A percentile compares a stretch with the other conserved stretches of the same genome.
Conservation (phyloP, 441 rosid species). For the Croton laevigatus region DNA sequence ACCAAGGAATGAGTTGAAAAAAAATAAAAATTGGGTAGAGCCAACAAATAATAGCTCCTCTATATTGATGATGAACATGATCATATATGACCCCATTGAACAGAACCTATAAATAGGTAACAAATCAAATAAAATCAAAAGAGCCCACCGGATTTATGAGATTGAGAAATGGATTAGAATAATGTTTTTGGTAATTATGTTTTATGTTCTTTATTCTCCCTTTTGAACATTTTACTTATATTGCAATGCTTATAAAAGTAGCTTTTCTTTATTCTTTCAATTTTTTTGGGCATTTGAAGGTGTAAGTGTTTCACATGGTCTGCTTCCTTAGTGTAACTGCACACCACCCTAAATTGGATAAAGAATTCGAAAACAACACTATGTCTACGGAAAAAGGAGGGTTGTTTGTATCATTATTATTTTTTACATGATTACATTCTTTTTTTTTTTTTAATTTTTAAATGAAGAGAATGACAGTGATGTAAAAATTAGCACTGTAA, state of each 20-base stretch:
- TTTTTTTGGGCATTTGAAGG: constrained; percentile 9
- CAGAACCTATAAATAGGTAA: too few species aligned
- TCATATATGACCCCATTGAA: too few species aligned
- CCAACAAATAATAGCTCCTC: too few species aligned
- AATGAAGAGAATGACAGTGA: too few species aligned
- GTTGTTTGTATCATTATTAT: too few species aligned
- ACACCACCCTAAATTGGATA: neutral
- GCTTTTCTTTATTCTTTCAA: neutral
- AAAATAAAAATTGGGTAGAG: neutral
- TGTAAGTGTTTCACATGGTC: neutral
- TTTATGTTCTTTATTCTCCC: neutral
- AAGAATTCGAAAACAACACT: neutral
- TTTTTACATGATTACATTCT: too few species aligned
- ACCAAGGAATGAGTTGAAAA: too few species aligned
- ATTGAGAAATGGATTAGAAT: neutral
- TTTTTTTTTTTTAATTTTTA: too few species aligned
- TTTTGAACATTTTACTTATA: constrained; percentile 6
- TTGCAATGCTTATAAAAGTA: neutral
- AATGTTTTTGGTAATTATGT: constrained; percentile 17
- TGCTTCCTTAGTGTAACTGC: neutral
- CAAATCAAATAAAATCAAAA: constrained; percentile 4
- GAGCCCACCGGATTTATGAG: constrained; percentile 15
- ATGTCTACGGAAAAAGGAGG: neutral
- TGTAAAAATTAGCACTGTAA: too few species aligned
- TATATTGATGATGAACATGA: too few species aligned